Evolutionary conservation across 768 basidiomycete species (phyloP), one percentile per base, ranked within the genome.

Genomic region (Sarcomyxa edulis): DNA sequence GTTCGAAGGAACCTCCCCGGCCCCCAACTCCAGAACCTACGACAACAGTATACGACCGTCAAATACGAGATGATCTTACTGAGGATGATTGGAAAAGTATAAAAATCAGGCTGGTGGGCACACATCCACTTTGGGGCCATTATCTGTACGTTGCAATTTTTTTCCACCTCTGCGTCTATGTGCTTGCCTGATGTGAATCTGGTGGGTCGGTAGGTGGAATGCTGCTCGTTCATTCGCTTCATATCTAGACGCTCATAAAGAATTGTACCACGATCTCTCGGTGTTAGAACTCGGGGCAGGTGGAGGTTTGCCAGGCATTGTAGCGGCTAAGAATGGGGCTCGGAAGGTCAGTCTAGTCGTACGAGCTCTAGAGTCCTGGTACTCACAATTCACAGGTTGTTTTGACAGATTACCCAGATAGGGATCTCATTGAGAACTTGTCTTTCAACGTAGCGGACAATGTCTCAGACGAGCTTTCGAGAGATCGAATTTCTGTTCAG

Each of bases 211-310:
- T 32, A 89, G 88, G 44, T 90, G 88, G 86, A 91, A 90, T 51
- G 85, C 88, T 2, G 77, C 85, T 2, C 65, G 81, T 4, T 72
- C 81, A 0, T 71, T 90, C 34, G 84, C 87, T 9, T 67, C 76
- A 0, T 87, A 79, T 53, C 65, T 89, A 2, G 84, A 88, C 44
- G 55, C 60, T 8, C 68, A 81, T 38, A 50, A 52, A 0, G 56
- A 67, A 1, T 47, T 83, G 1, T 80, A 76, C 31, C 65, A 59
- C 24, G 59, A 55, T 33, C 46, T 48, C 6, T 58, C 50, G 18
- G 78, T 97, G 0, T 66, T 97, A 1, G 96, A 99, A 56, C 75
- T 98, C 0, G 96, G 96, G 0, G 96, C 96, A 0, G 96, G 93
- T 0, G 94, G 90, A 1, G 95, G 82, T 2, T 65, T 98, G 5